Percentiles rank a stretch among this genome's conserved stretches.
These are phyloP conservation scores for Skeletonema menzelii DNA, from an alignment of 108 stramenopile species.

Conservation along the genomic window DNA sequence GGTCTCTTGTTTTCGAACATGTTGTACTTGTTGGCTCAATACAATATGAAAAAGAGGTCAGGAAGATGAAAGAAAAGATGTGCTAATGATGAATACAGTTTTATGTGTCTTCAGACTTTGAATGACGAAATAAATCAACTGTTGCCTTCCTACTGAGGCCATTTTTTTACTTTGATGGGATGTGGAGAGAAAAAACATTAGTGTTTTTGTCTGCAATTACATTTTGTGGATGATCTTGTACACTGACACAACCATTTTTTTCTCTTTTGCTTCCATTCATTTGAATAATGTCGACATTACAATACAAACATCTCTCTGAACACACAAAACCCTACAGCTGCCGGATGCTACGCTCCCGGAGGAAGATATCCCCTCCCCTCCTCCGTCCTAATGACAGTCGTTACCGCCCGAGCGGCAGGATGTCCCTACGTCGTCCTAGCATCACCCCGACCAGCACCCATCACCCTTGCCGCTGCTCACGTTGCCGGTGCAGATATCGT, in stretches of 20 bases:
- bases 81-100: slow-evolving; percentile 4
- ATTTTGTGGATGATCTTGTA: too few relatives aligned
- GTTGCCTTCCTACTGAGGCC: slow-evolving; percentile 10
- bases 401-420: slow-evolving; percentile 96
- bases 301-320: slow-evolving; percentile 1
- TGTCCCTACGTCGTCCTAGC: slow-evolving; percentile 91
- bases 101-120: background rate
- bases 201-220: background rate
- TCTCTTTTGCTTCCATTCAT: background rate
- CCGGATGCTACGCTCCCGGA: slow-evolving; percentile 99
- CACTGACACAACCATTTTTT: background rate
- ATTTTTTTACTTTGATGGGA: background rate
- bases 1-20: slow-evolving; percentile 1
- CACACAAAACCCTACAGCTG: slow-evolving; percentile 54
- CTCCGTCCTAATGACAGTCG: slow-evolving; percentile 97
- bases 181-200: background rate
- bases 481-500: slow-evolving; percentile 88
- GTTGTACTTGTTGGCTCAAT: too few relatives aligned
- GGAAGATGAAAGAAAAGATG: background rate
- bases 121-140: slow-evolving; percentile 4
- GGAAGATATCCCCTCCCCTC: slow-evolving; percentile 98
- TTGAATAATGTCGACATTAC: background rate
- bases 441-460: slow-evolving; percentile 88
- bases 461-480: slow-evolving; percentile 93
- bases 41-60: background rate